A percentile compares a stretch with the other conserved stretches of the same genome.
These are phyloP conservation scores for Paraphaeosphaeria sporulosa DNA, from an alignment of 2,329 filamentous ascomycete species.

Conservation along the genomic window DNA sequence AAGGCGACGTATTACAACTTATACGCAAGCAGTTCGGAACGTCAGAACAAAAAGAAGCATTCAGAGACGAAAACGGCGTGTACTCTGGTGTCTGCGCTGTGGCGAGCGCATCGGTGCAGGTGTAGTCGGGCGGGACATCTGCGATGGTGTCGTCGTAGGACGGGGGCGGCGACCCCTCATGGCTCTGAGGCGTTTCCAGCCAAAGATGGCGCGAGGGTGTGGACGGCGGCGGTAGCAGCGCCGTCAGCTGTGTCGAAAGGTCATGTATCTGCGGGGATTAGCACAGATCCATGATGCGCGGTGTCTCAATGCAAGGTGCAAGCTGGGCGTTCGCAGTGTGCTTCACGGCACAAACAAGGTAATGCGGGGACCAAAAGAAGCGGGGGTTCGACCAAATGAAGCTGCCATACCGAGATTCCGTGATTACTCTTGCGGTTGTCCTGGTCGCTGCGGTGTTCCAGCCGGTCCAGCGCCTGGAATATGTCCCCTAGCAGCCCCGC, in stretches of 20 bases:
- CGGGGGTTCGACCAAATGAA: slow-evolving; percentile 31
- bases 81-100: slow-evolving; percentile 45
- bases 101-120: slow-evolving; percentile 51
- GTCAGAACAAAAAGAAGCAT: slow-evolving; percentile 40
- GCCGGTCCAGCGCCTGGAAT: slow-evolving; percentile 37
- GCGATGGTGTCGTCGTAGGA: slow-evolving; percentile 53
- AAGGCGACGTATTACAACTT: slow-evolving; percentile 38
- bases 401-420: slow-evolving; percentile 42
- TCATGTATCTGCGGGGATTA: slow-evolving; percentile 38
- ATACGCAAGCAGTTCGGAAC: slow-evolving; percentile 39
- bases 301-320: background rate
- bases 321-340: slow-evolving; percentile 4
- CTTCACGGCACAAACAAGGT: slow-evolving; percentile 14
- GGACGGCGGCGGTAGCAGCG: slow-evolving; percentile 25
- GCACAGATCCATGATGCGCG: slow-evolving; percentile 15
- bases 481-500: slow-evolving; percentile 35
- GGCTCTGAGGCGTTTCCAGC: slow-evolving; percentile 27
- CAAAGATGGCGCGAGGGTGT: slow-evolving; percentile 35
- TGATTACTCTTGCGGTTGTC: slow-evolving; percentile 25
- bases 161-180: slow-evolving; percentile 45
- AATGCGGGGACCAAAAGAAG: slow-evolving; percentile 25
- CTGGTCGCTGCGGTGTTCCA: slow-evolving; percentile 35
- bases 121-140: slow-evolving; percentile 57
- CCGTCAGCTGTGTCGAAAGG: slow-evolving; percentile 28
- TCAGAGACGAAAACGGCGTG: slow-evolving; percentile 39